Base-by-base conservation (phyloP, 2,329 filamentous ascomycete genomes). In the Cladosporium sp. region DNA sequence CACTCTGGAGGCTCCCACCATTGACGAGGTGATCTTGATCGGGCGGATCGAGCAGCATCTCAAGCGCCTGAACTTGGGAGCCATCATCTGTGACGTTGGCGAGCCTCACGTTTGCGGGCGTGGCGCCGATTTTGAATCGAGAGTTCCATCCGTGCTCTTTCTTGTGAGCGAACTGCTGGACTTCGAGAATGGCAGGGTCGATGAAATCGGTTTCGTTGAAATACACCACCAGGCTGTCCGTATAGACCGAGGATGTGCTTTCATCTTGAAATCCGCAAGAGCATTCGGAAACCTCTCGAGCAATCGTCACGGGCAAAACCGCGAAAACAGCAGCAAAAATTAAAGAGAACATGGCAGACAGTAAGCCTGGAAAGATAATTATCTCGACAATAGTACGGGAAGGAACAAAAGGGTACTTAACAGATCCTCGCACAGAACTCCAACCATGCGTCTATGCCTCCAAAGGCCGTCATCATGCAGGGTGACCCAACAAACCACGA, bases 211-310 rank as follows among this genome's bases (percentile, higher is more conserved):
- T 70, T 50, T 75, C 72, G 52, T 75, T 75, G 65, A 75, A 75
- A 56, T 74, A 75, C 6, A 71, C 62, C 32, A 75, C 69, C n/a
- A 71, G 61, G n/a, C 67, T 67, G 33, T 75, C 72, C 1, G 72
- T 75, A 49, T 68, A 74, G 16, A 72, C 49, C 8, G 65, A 53
- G 4, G 62, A 55, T 3, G 67, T 66, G 4, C 54, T 49, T 1
- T 52, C 38, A 53, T 75, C 71, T 53, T 66, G 67, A 51, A 69
- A 75, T 11, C 72, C 72, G 52, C 72, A 75, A 27, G 62, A 60
- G 51, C 72, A 75, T 51, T 63, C 51, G 9, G 43, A 47, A 2
- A 46, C 43, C 9, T 46, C 43, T 15, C 19, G 32, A 13, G 32
- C 43, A 11, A 15, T 33, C 3, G 9, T 32, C 15, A 19, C 3